Evolutionary conservation across 108 stramenopile species (phyloP).

Genomic region (Fragilaria radians): DNA sequence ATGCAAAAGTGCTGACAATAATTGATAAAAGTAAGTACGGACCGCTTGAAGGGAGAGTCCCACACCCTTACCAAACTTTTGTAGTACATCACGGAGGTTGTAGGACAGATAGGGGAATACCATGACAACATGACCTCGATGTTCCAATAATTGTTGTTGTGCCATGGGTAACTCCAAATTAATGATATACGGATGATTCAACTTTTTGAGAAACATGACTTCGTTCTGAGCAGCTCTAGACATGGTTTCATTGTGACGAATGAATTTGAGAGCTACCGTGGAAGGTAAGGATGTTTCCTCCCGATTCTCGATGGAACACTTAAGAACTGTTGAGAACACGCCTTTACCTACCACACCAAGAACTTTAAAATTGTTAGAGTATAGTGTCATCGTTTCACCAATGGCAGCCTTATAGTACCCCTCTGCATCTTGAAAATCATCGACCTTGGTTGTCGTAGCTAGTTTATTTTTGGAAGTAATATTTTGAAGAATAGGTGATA

Average conservation of each 20-base stretch:
- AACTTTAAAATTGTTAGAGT: slow-evolving; percentile 50
- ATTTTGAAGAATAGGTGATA: not conserved
- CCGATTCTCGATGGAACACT: too few relatives aligned
- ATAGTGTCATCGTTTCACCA: slow-evolving; percentile 62
- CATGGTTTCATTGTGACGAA: slow-evolving; percentile 98
- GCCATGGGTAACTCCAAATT: slow-evolving; percentile 40
- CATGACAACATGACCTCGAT: slow-evolving; percentile 71
- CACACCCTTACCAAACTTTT: slow-evolving; percentile 90
- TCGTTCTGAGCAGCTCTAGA: slow-evolving; percentile 88
- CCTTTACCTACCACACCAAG: slow-evolving; percentile 91
- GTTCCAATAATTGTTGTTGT: slow-evolving; percentile 36
- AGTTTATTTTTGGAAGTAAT: too few relatives aligned
- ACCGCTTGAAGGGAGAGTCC: slow-evolving; percentile 90
- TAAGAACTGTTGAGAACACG: slow-evolving; percentile 94
- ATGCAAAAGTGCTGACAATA: slow-evolving; percentile 83
- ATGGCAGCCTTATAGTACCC: slow-evolving; percentile 96
- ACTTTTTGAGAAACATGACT: slow-evolving; percentile 42
- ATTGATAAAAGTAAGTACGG: slow-evolving; percentile 82
- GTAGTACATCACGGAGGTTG: slow-evolving; percentile 83
- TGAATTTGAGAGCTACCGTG: slow-evolving; percentile 92
- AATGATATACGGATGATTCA: slow-evolving; percentile 55
- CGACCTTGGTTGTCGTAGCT: too few relatives aligned
- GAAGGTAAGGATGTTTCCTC: slow-evolving; percentile 28
- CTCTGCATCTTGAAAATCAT: slow-evolving; percentile 92
- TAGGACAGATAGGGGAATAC: slow-evolving; percentile 79